A percentile compares a stretch with the other conserved stretches of the same genome.
phyloP scores from a whole-genome alignment of 2,329 filamentous ascomycete species.

The Nemania sp. region DNA sequence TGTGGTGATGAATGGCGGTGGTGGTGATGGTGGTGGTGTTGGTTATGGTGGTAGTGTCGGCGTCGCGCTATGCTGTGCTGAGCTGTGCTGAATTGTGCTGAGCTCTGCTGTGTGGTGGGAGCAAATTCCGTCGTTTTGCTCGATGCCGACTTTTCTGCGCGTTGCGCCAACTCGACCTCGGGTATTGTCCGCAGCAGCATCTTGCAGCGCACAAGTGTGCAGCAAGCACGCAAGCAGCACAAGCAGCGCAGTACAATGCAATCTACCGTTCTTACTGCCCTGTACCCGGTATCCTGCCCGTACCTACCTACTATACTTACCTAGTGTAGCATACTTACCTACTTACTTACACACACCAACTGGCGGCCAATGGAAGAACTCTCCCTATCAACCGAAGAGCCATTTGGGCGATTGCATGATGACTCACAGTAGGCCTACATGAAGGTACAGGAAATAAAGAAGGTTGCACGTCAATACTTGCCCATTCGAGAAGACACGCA shows the following conservation, averaged over 20 bases:
- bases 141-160: conserved; percentile 26
- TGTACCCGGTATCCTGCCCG: too few relatives aligned
- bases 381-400: conserved; percentile 28
- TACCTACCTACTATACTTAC: not conserved
- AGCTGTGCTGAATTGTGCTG: too few relatives aligned
- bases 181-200: conserved; percentile 32
- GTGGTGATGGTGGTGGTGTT: not conserved
- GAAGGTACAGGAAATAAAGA: not conserved
- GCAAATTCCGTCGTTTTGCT: conserved; percentile 25
- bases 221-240: too few relatives aligned
- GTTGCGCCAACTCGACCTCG: conserved; percentile 42
- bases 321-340: conserved; percentile 27
- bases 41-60: not conserved
- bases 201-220: too few relatives aligned
- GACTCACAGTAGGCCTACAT: conserved; percentile 50
- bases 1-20: not conserved
- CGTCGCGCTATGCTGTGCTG: conserved; percentile 2
- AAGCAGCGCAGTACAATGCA: too few relatives aligned
- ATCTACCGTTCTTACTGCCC: too few relatives aligned
- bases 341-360: not conserved
- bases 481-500: conserved; percentile 36
- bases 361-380: conserved; percentile 30
- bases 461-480: conserved; percentile 39
- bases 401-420: conserved; percentile 35
- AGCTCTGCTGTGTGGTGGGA: conserved; percentile 7